These are phyloP conservation scores for Erodium moschatum DNA, from an alignment of 441 rosid genomes.

Conservation along the genomic window DNA sequence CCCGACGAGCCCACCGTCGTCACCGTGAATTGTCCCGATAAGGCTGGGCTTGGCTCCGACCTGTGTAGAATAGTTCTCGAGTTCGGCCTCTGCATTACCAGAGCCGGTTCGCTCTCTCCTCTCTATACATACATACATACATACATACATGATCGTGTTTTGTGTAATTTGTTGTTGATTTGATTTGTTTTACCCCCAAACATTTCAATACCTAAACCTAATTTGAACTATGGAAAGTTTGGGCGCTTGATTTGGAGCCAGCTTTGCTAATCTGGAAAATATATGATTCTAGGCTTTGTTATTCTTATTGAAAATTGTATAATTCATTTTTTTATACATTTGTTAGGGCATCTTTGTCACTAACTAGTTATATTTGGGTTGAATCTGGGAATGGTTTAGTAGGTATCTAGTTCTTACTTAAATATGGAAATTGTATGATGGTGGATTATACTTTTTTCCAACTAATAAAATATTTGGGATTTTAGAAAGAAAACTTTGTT, in stretches of 20 bases:
- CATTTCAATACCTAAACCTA: background rate
- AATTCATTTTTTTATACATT: too few relatives aligned
- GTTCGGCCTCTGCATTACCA: slow-evolving; percentile 39
- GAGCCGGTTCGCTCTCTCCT: slow-evolving; percentile 30
- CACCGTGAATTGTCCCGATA: slow-evolving; percentile 59
- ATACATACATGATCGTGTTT: background rate
- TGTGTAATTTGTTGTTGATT: background rate
- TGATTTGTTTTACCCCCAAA: background rate
- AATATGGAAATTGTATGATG: too few relatives aligned
- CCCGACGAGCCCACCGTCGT: slow-evolving; percentile 35
- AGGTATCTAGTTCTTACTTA: too few relatives aligned
- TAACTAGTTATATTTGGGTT: too few relatives aligned
- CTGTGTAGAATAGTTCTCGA: slow-evolving; percentile 47
- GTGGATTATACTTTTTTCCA: too few relatives aligned
- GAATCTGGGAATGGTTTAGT: too few relatives aligned
- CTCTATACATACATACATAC: too few relatives aligned
- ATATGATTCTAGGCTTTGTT: background rate
- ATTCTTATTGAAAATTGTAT: too few relatives aligned
- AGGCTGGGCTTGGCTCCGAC: slow-evolving; percentile 55
- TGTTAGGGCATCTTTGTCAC: too few relatives aligned
- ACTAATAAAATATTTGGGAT: too few relatives aligned
- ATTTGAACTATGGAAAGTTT: background rate
- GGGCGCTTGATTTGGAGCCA: background rate
- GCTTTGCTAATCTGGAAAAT: background rate
- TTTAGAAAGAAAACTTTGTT: too few relatives aligned